A percentile compares a stretch with the other conserved stretches of the same genome.
phyloP scores from a whole-genome alignment of 2,329 filamentous ascomycete species.

The Aspergillus unguis region DNA sequence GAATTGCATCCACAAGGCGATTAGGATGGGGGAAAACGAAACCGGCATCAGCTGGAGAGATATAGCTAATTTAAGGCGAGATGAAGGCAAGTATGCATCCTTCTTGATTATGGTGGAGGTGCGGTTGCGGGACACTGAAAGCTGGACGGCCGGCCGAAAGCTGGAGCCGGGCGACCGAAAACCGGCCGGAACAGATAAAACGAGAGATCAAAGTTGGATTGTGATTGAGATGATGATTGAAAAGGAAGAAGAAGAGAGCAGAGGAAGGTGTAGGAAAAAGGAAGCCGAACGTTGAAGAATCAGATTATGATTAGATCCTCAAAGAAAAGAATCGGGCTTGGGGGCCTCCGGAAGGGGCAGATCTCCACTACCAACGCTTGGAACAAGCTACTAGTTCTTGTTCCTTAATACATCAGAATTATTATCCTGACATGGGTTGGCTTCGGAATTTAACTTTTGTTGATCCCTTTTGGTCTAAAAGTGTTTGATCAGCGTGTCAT shows the following conservation, averaged over 20 bases:
- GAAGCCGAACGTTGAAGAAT: background rate
- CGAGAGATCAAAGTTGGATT: background rate
- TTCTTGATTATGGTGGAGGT: background rate
- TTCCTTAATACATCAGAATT: background rate
- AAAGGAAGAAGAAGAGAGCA: background rate
- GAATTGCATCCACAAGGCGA: constrained; percentile 20
- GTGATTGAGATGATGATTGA: background rate
- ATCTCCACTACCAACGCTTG: background rate
- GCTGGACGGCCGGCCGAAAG: background rate
- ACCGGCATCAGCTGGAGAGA: constrained; percentile 18
- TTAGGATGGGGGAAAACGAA: constrained; percentile 4
- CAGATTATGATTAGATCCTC: constrained; percentile 2
- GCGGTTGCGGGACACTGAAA: constrained; percentile 5
- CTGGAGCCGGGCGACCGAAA: constrained; percentile 2
- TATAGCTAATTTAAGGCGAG: background rate
- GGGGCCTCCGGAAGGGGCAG: constrained; percentile 11
- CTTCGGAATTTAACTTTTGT: constrained; percentile 1
- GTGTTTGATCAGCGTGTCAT: constrained; percentile 5
- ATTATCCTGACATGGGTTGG: background rate
- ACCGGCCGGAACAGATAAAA: constrained; percentile 16
- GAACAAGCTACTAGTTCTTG: constrained; percentile 1
- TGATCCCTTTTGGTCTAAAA: background rate
- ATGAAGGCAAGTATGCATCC: constrained; percentile 5
- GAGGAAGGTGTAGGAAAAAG: background rate
- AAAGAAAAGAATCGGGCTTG: background rate